Conservation (phyloP, 176 grass and related monocot species). For the Carex littledalei region DNA sequence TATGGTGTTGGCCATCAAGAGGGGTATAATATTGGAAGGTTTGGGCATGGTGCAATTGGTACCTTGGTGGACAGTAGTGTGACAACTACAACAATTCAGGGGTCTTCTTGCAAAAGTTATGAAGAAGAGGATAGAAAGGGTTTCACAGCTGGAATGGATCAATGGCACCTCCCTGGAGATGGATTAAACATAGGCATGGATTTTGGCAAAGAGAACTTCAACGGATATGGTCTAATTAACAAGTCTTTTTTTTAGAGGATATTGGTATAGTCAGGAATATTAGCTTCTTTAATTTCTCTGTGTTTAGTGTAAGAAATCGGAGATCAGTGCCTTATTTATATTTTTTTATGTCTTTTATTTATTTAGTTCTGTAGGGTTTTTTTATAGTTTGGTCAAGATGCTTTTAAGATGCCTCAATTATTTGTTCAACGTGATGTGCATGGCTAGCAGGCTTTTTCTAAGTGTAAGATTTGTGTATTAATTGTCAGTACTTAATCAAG, state of each 20-base stretch:
- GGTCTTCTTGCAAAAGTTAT: conserved; percentile 23
- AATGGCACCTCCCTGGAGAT: conserved; percentile 18
- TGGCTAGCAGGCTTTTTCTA: background rate
- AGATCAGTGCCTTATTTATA: background rate
- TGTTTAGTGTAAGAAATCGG: background rate
- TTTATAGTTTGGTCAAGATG: background rate
- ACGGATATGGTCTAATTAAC: conserved; percentile 14
- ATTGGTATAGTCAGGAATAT: conserved; percentile 7
- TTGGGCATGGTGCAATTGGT: conserved; percentile 17
- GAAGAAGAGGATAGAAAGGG: conserved; percentile 13
- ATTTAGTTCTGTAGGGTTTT: background rate
- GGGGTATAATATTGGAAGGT: background rate
- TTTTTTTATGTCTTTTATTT: conserved; percentile 12
- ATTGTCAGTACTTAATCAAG: background rate
- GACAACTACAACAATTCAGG: conserved; percentile 15
- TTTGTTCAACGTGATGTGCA: conserved; percentile 18
- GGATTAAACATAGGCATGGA: conserved; percentile 27
- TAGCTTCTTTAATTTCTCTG: background rate
- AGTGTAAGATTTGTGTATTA: background rate
- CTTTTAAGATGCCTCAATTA: background rate
- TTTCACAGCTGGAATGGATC: conserved; percentile 13
- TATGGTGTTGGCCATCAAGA: conserved; percentile 18
- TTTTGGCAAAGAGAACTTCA: conserved; percentile 22
- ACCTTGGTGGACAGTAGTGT: conserved; percentile 8
- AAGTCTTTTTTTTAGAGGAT: conserved; percentile 19